Evolutionary conservation across 148 eudicot species (phyloP), one percentile per base, ranked within the genome.

Genomic region (Cornus suecica): DNA sequence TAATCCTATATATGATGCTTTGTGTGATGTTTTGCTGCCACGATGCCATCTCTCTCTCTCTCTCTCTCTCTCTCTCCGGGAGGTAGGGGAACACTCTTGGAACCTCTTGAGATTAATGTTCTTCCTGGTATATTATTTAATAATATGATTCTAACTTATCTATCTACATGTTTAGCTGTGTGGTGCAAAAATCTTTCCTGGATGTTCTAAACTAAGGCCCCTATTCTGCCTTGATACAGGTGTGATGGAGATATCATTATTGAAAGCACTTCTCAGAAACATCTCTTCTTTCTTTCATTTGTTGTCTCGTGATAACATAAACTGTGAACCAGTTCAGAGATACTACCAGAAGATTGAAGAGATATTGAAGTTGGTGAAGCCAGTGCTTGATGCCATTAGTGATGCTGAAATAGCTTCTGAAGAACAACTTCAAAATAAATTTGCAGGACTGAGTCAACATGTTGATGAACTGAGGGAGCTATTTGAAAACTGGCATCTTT

Each of bases 231-330:
- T 66, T 74, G 68, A 22, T 45, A 18, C 89, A 92, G 94, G 90
- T 71, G 68, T 77, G 83, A 94, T 94, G 99, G 97, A 92, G 89
- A 93, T 91, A 73, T 87, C 97, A 62, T 32, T 87, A 74, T 80
- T 89, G 83, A 89, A 90, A 74, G 88, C 86, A 25, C 90, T 94
- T 74, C 89, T 90, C 78, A 89, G 84, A 80, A 89, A 81, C 73
- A 84, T 92, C 76, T 86, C 97, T 26, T 86, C 87, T 74, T 87
- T 90, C 75, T 77, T 84, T 63, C 76, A 83, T 60, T 75, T 92
- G 69, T 77, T 91, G 61, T 82, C 91, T 69, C 71, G 73, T 80
- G 92, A 89, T 31, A 77, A 78, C 73, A 81, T 84, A 78, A 82
- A 83, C 48, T 84, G 73, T 32, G 88, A 89, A 73, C 91, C 88